Evolutionary conservation across 164 flowering plant species (phyloP), one percentile per base, ranked within the genome.

Genomic region (Stephania yunnanensis): DNA sequence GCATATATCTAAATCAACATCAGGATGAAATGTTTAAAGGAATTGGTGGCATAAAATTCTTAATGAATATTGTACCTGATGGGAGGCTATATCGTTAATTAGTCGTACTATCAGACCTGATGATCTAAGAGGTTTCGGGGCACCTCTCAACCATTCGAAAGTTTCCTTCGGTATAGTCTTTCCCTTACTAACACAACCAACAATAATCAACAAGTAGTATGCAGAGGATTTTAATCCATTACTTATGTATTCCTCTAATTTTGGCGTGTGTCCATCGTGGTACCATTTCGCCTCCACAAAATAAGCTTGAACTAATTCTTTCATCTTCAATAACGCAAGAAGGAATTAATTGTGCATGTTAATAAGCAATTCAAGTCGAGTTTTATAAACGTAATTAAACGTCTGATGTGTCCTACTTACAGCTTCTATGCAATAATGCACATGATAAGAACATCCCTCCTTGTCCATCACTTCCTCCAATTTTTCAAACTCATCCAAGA

Each of bases 381-480:
- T 3, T n/a, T 29, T 0, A 11, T 42, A 22, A 4, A 30, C 1
- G 6, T 29, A 10, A 69, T 22, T 20, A 13, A 10, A 45, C 1
- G 13, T 25, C 19, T 42, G 11, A n/a, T n/a, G 22, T 46, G 15
- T 42, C 17, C 66, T 25, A 19, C 78, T 5, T 81, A 85, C 90
- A 1, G 61, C 76, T 69, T 84, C 80, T 83, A 53, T 85, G 7
- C 75, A 80, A 72, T 81, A 83, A 1, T 70, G 0, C 0, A 80
- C 44, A 5, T 80, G 71, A 25, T 79, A 77, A 2, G 77, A 71
- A 53, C 73, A 80, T 80, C 82, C 85, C 67, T 83, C 71, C 20
- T 69, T 74, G 0, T 31, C 73, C 71, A 83, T 30, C 3, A 82
- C 68, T 36, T 79, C 71, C 66, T 81, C 86, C 31, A 83, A 77